phyloP scores from a whole-genome alignment of 2,329 filamentous ascomycete genomes.

The Davidsoniella virescens region DNA sequence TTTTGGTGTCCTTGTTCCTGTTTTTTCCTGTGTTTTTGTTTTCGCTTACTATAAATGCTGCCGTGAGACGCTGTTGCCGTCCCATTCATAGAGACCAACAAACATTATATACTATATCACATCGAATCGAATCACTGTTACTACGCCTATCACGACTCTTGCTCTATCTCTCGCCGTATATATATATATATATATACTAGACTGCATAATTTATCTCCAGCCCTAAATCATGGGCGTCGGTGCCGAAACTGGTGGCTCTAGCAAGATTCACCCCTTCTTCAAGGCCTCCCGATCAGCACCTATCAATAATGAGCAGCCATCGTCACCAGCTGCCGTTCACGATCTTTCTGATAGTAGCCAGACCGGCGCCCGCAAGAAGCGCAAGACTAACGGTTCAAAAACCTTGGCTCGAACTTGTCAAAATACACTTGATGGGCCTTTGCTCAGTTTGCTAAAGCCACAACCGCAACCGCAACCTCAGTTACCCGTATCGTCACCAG shows the following conservation, averaged over 20 bases:
- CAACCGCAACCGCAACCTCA: neutral
- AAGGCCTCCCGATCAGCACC: conserved; percentile 3
- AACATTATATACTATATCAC: no score
- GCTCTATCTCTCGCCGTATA: neutral
- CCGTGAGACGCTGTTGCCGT: no score
- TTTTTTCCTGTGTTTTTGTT: no score
- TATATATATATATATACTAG: neutral
- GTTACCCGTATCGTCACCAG: neutral
- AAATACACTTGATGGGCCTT: conserved; percentile 4
- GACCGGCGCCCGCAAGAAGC: conserved; percentile 9
- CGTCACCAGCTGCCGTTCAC: neutral
- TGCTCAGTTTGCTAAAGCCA: conserved; percentile 10
- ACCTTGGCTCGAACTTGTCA: neutral
- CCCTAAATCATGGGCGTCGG: neutral
- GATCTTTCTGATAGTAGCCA: conserved; percentile 8
- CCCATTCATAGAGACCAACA: no score
- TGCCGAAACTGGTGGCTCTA: neutral
- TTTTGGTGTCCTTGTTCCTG: no score
- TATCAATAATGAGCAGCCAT: neutral
- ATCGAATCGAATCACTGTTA: no score
- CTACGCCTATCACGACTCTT: neutral
- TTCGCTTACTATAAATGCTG: no score
- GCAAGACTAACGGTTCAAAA: conserved; percentile 4
- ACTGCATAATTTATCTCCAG: neutral
- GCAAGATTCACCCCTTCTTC: conserved; percentile 12